Conservation (phyloP, 1,284 basidiomycete species). For the Psilocybe mexicana region DNA sequence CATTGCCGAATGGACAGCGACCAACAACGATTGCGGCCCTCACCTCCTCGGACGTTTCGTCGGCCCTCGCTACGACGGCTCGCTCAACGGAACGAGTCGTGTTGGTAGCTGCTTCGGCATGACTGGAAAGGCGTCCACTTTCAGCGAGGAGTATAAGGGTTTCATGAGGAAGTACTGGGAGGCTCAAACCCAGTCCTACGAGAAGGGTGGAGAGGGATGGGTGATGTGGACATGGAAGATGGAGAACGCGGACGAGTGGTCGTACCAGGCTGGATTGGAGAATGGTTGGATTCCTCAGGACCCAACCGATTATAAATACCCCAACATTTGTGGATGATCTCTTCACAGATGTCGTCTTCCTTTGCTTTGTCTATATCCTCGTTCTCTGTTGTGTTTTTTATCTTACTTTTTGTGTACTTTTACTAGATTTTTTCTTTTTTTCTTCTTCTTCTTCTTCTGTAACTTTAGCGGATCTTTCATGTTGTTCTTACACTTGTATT, state of each 20-base stretch:
- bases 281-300: slow-evolving; percentile 81
- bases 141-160: slow-evolving; percentile 78
- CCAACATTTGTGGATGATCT: slow-evolving; percentile 32
- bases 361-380: not conserved
- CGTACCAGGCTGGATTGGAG: slow-evolving; percentile 71
- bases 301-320: slow-evolving; percentile 37
- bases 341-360: no score
- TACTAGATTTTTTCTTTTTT: not conserved
- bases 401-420: no score
- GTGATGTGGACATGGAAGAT: slow-evolving; percentile 72
- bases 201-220: slow-evolving; percentile 62
- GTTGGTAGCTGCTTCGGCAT: slow-evolving; percentile 73
- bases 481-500: no score
- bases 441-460: no score
- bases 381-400: not conserved
- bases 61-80: slow-evolving; percentile 84
- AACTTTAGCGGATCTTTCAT: no score
- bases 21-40: slow-evolving; percentile 82
- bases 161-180: slow-evolving; percentile 85
- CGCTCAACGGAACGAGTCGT: slow-evolving; percentile 57
- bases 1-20: slow-evolving; percentile 85
- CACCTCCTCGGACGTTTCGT: slow-evolving; percentile 64
- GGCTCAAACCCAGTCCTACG: slow-evolving; percentile 72
- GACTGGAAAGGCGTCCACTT: slow-evolving; percentile 70
- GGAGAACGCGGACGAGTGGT: slow-evolving; percentile 75